phyloP scores from a whole-genome alignment of 164 flowering plant species.

The Nymphaea colorata region DNA sequence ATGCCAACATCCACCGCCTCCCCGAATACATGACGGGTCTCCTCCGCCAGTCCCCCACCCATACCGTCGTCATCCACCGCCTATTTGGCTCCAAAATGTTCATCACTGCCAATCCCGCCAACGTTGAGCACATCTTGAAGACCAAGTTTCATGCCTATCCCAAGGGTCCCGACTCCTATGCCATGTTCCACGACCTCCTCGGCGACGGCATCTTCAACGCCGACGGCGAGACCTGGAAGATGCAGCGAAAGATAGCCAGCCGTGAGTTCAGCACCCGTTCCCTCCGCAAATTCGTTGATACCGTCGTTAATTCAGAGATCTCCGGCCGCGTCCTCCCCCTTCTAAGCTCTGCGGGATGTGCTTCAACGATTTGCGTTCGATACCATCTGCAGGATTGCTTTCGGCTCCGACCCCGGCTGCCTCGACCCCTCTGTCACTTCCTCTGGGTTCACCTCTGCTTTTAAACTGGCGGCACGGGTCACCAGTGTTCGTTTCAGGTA shows the following conservation, averaged over 20 bases:
- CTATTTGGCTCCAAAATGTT: conserved; percentile 20
- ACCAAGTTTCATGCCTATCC: conserved; percentile 43
- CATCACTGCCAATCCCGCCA: conserved; percentile 32
- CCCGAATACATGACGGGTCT: conserved; percentile 47
- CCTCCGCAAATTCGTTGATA: conserved; percentile 27
- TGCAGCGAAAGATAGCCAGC: conserved; percentile 49
- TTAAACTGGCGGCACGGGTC: conserved; percentile 37
- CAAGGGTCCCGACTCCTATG: conserved; percentile 26
- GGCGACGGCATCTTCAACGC: conserved; percentile 51
- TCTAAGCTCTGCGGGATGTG: conserved; percentile 25
- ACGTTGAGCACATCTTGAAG: conserved; percentile 43
- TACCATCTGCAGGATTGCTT: conserved; percentile 35
- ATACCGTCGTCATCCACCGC: conserved; percentile 34
- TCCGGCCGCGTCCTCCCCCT: conserved; percentile 23
- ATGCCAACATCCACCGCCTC: conserved; percentile 42
- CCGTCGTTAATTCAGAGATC: conserved; percentile 20
- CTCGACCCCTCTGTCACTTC: conserved; percentile 21
- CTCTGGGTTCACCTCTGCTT: conserved; percentile 32
- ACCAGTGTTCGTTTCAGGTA: conserved; percentile 40
- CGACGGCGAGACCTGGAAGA: conserved; percentile 39
- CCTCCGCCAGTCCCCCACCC: conserved; percentile 25
- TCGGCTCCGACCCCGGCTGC: conserved; percentile 44
- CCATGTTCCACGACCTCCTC: conserved; percentile 30
- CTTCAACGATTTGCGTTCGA: conserved; percentile 43
- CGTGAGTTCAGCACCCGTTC: conserved; percentile 37